Percentiles rank a stretch among this genome's conserved stretches.
These are phyloP conservation scores for Cyclotella choctawhatcheeana DNA, from an alignment of 108 stramenopile species.

Conservation along the genomic window DNA sequence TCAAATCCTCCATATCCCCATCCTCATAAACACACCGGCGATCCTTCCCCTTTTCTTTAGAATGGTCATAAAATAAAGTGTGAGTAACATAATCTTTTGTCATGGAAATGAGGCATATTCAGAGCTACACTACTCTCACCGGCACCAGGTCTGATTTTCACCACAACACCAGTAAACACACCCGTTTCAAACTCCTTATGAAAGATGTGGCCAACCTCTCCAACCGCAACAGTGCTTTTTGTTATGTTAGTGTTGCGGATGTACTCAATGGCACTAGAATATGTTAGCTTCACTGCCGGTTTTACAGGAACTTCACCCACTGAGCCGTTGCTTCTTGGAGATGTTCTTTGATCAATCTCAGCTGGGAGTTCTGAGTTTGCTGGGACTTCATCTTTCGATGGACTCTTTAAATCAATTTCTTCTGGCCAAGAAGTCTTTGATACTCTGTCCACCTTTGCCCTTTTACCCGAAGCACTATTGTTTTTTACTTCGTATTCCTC, in stretches of 20 bases:
- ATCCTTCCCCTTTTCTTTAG: constrained; percentile 18
- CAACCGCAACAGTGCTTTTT: not conserved
- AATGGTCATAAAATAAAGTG: not conserved
- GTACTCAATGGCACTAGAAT: no score
- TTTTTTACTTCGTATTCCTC: no score
- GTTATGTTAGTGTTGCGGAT: not conserved
- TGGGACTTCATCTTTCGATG: no score
- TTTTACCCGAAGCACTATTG: no score
- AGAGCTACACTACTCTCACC: constrained; percentile 33
- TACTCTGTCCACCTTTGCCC: no score
- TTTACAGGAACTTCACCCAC: no score
- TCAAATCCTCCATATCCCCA: constrained; percentile 47
- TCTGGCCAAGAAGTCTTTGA: no score
- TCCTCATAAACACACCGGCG: constrained; percentile 47
- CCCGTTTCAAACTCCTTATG: constrained; percentile 32
- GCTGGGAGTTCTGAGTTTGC: no score
- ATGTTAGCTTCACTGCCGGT: no score
- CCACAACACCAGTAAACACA: constrained; percentile 29
- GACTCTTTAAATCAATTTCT: no score
- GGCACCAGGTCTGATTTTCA: constrained; percentile 27
- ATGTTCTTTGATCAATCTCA: no score
- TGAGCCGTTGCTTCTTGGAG: no score
- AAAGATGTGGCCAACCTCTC: constrained; percentile 34
- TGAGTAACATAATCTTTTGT: not conserved
- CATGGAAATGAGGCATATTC: not conserved